These are phyloP conservation scores for Globisporangium irregulare DNA, from an alignment of 352 stramenopile species.

Conservation along the genomic window DNA sequence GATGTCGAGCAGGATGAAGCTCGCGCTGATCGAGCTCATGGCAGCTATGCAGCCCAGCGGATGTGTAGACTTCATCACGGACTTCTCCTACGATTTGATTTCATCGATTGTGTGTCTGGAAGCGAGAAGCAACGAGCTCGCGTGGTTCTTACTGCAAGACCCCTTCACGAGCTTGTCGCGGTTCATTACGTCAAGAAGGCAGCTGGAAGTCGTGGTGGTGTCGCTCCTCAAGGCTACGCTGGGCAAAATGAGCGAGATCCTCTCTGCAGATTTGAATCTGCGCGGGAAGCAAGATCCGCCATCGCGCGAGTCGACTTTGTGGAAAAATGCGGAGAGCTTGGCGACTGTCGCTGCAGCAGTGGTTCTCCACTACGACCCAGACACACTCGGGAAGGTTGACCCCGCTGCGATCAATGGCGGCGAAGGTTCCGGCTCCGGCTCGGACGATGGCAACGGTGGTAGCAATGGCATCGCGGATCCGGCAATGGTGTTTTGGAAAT, in stretches of 20 bases:
- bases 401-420: constrained; percentile 24
- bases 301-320: constrained; percentile 70
- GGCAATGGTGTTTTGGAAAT: constrained; percentile 71
- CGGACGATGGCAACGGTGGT: background rate
- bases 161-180: constrained; percentile 70
- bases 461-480: constrained; percentile 7
- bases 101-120: constrained; percentile 79
- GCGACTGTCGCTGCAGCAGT: constrained; percentile 66
- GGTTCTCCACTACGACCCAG: constrained; percentile 82
- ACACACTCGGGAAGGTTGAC: constrained; percentile 60
- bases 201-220: constrained; percentile 70
- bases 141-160: constrained; percentile 78
- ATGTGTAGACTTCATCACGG: constrained; percentile 68
- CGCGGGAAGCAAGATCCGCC: constrained; percentile 57
- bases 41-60: constrained; percentile 48
- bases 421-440: constrained; percentile 7
- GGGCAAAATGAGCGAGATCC: constrained; percentile 76
- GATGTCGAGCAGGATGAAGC: constrained; percentile 70
- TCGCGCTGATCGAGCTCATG: constrained; percentile 70
- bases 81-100: constrained; percentile 75
- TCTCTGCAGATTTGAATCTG: constrained; percentile 67
- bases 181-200: constrained; percentile 55
- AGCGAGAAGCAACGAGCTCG: constrained; percentile 78
- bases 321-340: constrained; percentile 78
- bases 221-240: constrained; percentile 70